Conservation (phyloP, 2,329 filamentous ascomycete genomes). For the Cordyceps sp. region DNA sequence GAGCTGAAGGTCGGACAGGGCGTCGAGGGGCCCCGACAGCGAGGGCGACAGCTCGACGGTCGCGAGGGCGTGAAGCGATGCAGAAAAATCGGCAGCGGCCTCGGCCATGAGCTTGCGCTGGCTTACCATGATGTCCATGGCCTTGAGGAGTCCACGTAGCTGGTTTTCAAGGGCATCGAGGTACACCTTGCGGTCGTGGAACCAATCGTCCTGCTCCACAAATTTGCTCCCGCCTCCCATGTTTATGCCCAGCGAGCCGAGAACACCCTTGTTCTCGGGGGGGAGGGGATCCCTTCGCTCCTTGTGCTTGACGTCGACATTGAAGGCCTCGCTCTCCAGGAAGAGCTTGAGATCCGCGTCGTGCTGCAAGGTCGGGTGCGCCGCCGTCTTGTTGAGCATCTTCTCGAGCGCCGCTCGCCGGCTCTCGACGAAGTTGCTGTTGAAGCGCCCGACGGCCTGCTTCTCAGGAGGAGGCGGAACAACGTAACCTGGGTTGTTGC, state of each 20-base stretch:
- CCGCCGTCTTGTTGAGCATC: constrained; percentile 93
- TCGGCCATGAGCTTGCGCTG: constrained; percentile 91
- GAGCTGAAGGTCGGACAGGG: constrained; percentile 81
- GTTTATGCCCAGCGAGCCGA: constrained; percentile 67
- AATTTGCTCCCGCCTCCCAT: constrained; percentile 74
- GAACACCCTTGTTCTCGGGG: constrained; percentile 82
- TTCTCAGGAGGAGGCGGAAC: constrained; percentile 95
- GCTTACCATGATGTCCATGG: constrained; percentile 79
- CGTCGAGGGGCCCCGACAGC: constrained; percentile 76
- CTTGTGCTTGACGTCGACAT: constrained; percentile 93
- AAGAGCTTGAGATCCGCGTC: constrained; percentile 93
- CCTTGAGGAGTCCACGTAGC: constrained; percentile 76
- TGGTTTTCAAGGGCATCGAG: constrained; percentile 87
- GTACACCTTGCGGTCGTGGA: constrained; percentile 90
- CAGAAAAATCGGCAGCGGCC: constrained; percentile 82
- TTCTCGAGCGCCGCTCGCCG: constrained; percentile 81
- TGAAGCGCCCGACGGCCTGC: constrained; percentile 90
- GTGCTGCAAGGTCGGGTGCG: constrained; percentile 79
- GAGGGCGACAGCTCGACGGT: constrained; percentile 82
- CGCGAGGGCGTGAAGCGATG: constrained; percentile 80
- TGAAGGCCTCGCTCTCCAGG: constrained; percentile 90
- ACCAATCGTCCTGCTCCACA: constrained; percentile 98
- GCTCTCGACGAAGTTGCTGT: constrained; percentile 91
- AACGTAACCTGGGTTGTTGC: constrained; percentile 87
- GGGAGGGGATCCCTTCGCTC: constrained; percentile 77